Percentiles rank a stretch among this genome's conserved stretches.
Evolutionary conservation across 2,329 filamentous ascomycete genomes (phyloP).

Genomic region (Teratosphaeria zuluensis): DNA sequence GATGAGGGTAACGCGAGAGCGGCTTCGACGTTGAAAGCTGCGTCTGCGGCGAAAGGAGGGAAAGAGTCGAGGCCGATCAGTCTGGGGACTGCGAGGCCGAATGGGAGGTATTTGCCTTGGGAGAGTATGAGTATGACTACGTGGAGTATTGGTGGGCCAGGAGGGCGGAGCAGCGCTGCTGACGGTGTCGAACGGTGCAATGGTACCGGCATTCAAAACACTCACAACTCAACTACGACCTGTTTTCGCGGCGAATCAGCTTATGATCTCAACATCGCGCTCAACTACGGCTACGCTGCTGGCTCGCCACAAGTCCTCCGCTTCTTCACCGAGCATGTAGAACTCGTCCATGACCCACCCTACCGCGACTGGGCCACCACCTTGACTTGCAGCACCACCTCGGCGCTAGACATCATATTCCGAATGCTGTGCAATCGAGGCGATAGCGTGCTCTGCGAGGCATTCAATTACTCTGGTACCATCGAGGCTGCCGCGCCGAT

Average conservation of each 20-base stretch:
- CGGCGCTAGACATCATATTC: conserved; percentile 70
- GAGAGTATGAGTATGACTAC: conserved; percentile 67
- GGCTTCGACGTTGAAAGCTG: conserved; percentile 59
- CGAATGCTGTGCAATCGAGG: conserved; percentile 70
- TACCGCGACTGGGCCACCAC: conserved; percentile 86
- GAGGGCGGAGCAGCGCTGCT: conserved; percentile 77
- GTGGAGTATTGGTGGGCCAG: conserved; percentile 54
- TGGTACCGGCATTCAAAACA: not conserved
- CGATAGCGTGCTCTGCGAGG: conserved; percentile 75
- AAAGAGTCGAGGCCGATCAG: conserved; percentile 79
- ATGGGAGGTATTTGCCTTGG: conserved; percentile 83
- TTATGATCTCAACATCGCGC: conserved; percentile 72
- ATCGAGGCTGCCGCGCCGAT: conserved; percentile 56
- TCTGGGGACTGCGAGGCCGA: conserved; percentile 83
- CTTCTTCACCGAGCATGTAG: conserved; percentile 90
- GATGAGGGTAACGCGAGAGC: conserved; percentile 46
- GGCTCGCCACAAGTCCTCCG: conserved; percentile 81
- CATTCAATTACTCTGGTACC: conserved; percentile 75
- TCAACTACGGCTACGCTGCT: conserved; percentile 90
- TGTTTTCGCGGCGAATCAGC: conserved; percentile 30
- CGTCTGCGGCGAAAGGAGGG: conserved; percentile 60
- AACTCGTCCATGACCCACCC: conserved; percentile 76
- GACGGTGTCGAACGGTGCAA: conserved; percentile 46
- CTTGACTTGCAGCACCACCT: conserved; percentile 78
- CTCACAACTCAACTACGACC: not conserved